phyloP scores from a whole-genome alignment of 495 filamentous ascomycete genomes.

The Tuber melanosporum region DNA sequence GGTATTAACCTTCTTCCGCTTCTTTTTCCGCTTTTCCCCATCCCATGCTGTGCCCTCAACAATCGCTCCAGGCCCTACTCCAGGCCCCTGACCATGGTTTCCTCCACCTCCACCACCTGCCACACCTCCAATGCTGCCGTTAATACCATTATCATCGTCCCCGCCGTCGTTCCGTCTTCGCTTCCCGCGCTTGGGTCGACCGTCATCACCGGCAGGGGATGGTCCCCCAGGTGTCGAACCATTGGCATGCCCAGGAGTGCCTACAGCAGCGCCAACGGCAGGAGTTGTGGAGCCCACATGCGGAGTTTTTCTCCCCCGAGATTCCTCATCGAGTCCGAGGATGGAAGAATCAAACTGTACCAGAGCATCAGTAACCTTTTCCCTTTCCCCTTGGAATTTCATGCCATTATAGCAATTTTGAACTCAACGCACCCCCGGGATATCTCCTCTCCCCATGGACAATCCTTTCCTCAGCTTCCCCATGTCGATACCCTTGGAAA shows the following conservation, averaged over 20 bases:
- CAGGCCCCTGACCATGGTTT: neutral
- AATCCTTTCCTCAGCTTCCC: constrained; percentile 37
- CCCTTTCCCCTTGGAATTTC: neutral
- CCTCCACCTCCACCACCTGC: constrained; percentile 25
- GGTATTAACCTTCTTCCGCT: constrained; percentile 43
- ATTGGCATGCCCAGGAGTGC: constrained; percentile 33
- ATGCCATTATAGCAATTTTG: neutral
- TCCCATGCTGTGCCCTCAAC: constrained; percentile 40
- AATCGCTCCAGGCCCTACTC: constrained; percentile 15
- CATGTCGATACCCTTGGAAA: constrained; percentile 43
- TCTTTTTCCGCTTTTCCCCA: constrained; percentile 42
- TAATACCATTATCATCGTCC: constrained; percentile 47
- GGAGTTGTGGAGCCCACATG: constrained; percentile 27
- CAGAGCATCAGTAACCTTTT: constrained; percentile 12
- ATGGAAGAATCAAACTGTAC: constrained; percentile 43
- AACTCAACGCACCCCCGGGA: constrained; percentile 39
- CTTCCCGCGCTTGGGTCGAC: constrained; percentile 55
- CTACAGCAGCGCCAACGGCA: constrained; percentile 22
- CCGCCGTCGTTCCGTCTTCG: constrained; percentile 62
- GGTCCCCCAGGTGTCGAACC: constrained; percentile 43
- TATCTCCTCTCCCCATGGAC: constrained; percentile 36
- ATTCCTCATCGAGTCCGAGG: constrained; percentile 55
- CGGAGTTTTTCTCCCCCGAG: constrained; percentile 39
- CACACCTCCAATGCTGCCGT: constrained; percentile 29
- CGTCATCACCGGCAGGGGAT: constrained; percentile 43